Base-by-base conservation (phyloP, 1,139 yeast genomes). In the Scheffersomyces illinoinensis region DNA sequence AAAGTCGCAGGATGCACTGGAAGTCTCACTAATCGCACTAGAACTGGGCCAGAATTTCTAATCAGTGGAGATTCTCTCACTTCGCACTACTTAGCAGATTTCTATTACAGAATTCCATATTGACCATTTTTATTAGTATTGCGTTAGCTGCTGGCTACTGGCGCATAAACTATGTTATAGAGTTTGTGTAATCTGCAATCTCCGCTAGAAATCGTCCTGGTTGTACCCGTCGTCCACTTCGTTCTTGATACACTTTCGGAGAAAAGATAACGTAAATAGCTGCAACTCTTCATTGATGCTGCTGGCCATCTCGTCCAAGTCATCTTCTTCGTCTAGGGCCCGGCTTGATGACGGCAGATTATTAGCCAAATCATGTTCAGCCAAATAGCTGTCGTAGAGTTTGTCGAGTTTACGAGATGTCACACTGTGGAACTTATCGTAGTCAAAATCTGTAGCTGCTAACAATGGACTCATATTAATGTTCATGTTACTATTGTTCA, bases 161-260 rank as follows among this genome's bases (percentile, higher is more conserved):
- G 43, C 5, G 5, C 10, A 7, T 33, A 6, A n/a, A n/a, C n/a
- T n/a, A n/a, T n/a, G n/a, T n/a, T n/a, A n/a, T n/a, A 12, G 14
- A 33, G 14, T 47, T n/a, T 24, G 47, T 24, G n/a, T 23, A 46
- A 48, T 51, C 39, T 12, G 54, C 4, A 4, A 10, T 33, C 43
- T 1, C 17, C 43, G 43, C 43, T 33, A 33, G 17, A 7, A 12
- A 14, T 33, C 43, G 43, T 33, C 43, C 43, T 33, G 43, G 14
- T 12, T 33, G 17, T 33, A 33, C 43, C 43, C 43, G 17, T 18
- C 51, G 26, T 59, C 62, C 47, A 33, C 54, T 3, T 63, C 69
- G 17, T 71, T 72, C 58, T 70, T 71, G 50, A 77, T 68, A 54
- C 77, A 67, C 58, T 66, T 71, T 54, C 81, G 66, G 56, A 79